Conservation (phyloP, 2,329 filamentous ascomycete species). For the Aureobasidium sp. region DNA sequence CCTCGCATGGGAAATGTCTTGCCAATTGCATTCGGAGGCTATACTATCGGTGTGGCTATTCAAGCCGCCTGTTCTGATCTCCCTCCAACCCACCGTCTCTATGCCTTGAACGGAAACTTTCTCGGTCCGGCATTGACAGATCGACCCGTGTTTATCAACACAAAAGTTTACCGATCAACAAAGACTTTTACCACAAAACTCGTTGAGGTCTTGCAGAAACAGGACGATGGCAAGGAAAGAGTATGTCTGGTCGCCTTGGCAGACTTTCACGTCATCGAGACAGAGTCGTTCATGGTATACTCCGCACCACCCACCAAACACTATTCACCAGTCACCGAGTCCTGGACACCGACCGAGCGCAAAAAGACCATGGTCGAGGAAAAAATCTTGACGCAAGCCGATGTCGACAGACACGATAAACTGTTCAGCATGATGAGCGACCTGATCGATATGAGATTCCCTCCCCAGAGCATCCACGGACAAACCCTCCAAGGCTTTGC, state of each 20-base stretch:
- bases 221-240: conserved; percentile 32
- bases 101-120: conserved; percentile 43
- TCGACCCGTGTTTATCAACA: conserved; percentile 32
- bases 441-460: conserved; percentile 33
- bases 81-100: conserved; percentile 34
- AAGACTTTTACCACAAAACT: conserved; percentile 43
- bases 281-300: conserved; percentile 31
- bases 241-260: conserved; percentile 38
- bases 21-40: conserved; percentile 42
- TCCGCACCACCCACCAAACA: conserved; percentile 29
- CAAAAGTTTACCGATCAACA: conserved; percentile 37
- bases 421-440: conserved; percentile 27
- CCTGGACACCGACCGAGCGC: conserved; percentile 19
- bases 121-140: conserved; percentile 41
- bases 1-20: conserved; percentile 31
- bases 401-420: conserved; percentile 21
- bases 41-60: conserved; percentile 35
- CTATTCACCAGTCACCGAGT: conserved; percentile 29
- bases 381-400: conserved; percentile 24
- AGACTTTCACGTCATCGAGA: conserved; percentile 43
- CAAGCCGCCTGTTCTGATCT: conserved; percentile 38
- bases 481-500: conserved; percentile 40
- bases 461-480: conserved; percentile 35
- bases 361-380: conserved; percentile 19
- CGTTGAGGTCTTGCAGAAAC: conserved; percentile 40